phyloP scores from a whole-genome alignment of 2,329 filamentous ascomycete genomes.

The Penicillium sp. region DNA sequence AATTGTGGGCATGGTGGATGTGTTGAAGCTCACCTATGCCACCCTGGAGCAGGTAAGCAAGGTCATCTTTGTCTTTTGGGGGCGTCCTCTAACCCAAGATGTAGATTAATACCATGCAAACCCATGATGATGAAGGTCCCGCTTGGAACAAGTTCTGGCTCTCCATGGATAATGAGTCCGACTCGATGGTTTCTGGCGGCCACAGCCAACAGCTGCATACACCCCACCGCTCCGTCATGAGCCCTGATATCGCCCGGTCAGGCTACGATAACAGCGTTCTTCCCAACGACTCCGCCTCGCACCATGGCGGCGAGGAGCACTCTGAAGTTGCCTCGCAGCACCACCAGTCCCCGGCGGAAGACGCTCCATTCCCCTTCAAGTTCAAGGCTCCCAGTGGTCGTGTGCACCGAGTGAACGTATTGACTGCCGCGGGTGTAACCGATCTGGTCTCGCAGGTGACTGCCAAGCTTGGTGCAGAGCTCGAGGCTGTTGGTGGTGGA shows the following conservation, averaged over 20 bases:
- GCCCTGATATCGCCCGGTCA: constrained; percentile 64
- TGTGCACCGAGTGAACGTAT: constrained; percentile 86
- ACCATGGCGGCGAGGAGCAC: constrained; percentile 79
- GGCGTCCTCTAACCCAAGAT: constrained; percentile 1
- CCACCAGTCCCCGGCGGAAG: constrained; percentile 58
- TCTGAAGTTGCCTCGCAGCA: constrained; percentile 64
- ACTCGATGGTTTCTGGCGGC: constrained; percentile 92
- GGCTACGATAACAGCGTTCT: constrained; percentile 72
- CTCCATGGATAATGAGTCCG: constrained; percentile 89
- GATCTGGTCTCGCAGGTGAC: constrained; percentile 75
- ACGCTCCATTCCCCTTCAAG: constrained; percentile 91
- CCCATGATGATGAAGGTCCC: constrained; percentile 83
- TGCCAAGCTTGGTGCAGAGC: constrained; percentile 79
- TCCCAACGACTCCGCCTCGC: constrained; percentile 91
- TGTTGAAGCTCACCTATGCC: constrained; percentile 95
- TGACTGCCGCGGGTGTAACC: constrained; percentile 74
- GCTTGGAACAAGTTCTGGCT: constrained; percentile 99
- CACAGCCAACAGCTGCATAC: constrained; percentile 71
- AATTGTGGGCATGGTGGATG: constrained; percentile 99
- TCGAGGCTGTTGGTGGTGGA: constrained; percentile 77
- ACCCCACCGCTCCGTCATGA: constrained; percentile 72
- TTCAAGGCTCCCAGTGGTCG: constrained; percentile 97
- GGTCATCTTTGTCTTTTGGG: background rate
- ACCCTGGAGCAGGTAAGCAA: constrained; percentile 82
- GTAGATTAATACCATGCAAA: constrained; percentile 87